phyloP scores from a whole-genome alignment of 306 rosid species.

The Sindora glabra region DNA sequence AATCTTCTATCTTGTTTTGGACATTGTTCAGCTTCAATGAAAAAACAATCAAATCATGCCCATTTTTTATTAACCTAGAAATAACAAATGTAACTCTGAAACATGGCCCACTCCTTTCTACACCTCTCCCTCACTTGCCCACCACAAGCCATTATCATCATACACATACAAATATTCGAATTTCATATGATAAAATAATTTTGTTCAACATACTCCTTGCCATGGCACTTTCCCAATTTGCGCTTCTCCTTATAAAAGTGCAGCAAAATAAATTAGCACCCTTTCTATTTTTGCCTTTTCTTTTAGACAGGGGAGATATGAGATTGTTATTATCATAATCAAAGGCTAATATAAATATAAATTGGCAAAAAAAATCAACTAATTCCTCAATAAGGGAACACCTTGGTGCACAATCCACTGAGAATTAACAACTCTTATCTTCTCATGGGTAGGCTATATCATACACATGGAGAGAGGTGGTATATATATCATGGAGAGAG shows the following conservation, averaged over 20 bases:
- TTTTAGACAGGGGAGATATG: neutral
- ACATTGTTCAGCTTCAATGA: too few relatives aligned
- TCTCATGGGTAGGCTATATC: constrained; percentile 94
- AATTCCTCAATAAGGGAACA: constrained; percentile 84
- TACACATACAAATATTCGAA: constrained; percentile 13
- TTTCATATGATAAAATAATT: too few relatives aligned
- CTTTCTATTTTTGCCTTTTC: too few relatives aligned
- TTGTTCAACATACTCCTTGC: constrained; percentile 75
- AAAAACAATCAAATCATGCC: too few relatives aligned
- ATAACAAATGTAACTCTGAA: too few relatives aligned
- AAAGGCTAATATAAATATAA: too few relatives aligned
- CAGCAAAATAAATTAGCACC: neutral
- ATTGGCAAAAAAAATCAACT: constrained; percentile 45
- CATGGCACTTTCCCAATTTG: constrained; percentile 61
- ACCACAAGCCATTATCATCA: constrained; percentile 13
- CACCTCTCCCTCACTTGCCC: too few relatives aligned
- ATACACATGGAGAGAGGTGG: too few relatives aligned
- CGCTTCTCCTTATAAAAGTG: constrained; percentile 59
- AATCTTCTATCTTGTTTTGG: too few relatives aligned
- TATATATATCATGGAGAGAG: too few relatives aligned
- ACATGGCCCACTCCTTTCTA: constrained; percentile 97
- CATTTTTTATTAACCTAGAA: too few relatives aligned
- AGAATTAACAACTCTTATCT: constrained; percentile 93
- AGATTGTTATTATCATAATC: neutral
- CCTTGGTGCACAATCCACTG: constrained; percentile 95